phyloP scores from a whole-genome alignment of 495 filamentous ascomycete species.

The Penicillium simplicissimum region DNA sequence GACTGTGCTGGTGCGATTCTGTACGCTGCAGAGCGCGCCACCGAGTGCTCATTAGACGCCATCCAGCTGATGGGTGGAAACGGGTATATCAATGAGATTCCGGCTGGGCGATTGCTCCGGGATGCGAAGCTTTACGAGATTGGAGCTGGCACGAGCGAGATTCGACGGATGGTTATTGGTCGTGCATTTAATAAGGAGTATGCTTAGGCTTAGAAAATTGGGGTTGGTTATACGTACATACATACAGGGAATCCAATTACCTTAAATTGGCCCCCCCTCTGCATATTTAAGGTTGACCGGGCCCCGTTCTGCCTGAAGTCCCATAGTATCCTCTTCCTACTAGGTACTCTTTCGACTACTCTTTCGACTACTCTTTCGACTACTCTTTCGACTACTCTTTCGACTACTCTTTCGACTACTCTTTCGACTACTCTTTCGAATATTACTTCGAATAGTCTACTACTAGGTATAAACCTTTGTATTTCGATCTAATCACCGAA shows the following conservation, averaged over 20 bases:
- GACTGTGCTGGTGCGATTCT: constrained; percentile 95
- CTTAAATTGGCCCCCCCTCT: too few relatives aligned
- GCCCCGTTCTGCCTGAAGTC: too few relatives aligned
- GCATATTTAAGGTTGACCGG: too few relatives aligned
- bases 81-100: constrained; percentile 95
- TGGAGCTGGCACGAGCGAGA: constrained; percentile 93
- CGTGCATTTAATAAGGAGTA: constrained; percentile 92
- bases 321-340: too few relatives aligned
- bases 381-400: too few relatives aligned
- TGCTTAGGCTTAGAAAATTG: constrained; percentile 6
- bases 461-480: too few relatives aligned
- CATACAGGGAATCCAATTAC: too few relatives aligned
- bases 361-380: too few relatives aligned
- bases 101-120: constrained; percentile 78
- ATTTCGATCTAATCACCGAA: background rate
- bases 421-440: too few relatives aligned
- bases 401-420: too few relatives aligned
- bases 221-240: background rate
- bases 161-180: constrained; percentile 92
- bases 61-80: constrained; percentile 94
- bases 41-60: constrained; percentile 84
- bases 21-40: constrained; percentile 91
- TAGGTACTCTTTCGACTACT: too few relatives aligned
- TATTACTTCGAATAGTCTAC: too few relatives aligned
- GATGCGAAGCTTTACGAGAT: constrained; percentile 97